These are phyloP conservation scores for Geotrichum siamense DNA, from an alignment of 1,139 yeast species.

Conservation along the genomic window DNA sequence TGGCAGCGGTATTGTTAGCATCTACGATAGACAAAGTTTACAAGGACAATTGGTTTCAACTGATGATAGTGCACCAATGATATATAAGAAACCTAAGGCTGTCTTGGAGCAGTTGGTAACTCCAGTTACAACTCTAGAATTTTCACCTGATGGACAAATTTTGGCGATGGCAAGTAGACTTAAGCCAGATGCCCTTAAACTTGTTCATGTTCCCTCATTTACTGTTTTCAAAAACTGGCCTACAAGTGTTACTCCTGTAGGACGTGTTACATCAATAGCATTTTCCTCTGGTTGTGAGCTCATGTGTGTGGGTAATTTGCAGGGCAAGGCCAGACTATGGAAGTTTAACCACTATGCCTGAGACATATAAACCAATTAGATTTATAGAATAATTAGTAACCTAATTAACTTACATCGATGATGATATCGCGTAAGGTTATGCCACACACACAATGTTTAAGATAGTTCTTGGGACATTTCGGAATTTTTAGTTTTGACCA, in stretches of 20 bases:
- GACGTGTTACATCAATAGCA: constrained; percentile 75
- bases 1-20: constrained; percentile 80
- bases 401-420: too few relatives aligned
- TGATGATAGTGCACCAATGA: constrained; percentile 25
- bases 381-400: too few relatives aligned
- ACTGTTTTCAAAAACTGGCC: constrained; percentile 95
- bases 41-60: constrained; percentile 18
- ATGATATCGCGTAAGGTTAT: too few relatives aligned
- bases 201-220: constrained; percentile 84
- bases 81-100: constrained; percentile 38
- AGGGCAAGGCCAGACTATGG: constrained; percentile 88
- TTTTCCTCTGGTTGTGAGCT: constrained; percentile 80
- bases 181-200: constrained; percentile 74
- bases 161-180: constrained; percentile 81
- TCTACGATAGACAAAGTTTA: constrained; percentile 56
- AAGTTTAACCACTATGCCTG: constrained; percentile 62
- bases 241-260: constrained; percentile 91
- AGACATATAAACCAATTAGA: too few relatives aligned
- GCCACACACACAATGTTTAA: too few relatives aligned
- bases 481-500: neutral
- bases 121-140: constrained; percentile 62
- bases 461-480: neutral
- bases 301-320: constrained; percentile 85
- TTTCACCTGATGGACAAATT: constrained; percentile 85
- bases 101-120: constrained; percentile 76